Evolutionary conservation across 306 rosid genomes (phyloP).

Genomic region (Casuarina cunninghamiana): DNA sequence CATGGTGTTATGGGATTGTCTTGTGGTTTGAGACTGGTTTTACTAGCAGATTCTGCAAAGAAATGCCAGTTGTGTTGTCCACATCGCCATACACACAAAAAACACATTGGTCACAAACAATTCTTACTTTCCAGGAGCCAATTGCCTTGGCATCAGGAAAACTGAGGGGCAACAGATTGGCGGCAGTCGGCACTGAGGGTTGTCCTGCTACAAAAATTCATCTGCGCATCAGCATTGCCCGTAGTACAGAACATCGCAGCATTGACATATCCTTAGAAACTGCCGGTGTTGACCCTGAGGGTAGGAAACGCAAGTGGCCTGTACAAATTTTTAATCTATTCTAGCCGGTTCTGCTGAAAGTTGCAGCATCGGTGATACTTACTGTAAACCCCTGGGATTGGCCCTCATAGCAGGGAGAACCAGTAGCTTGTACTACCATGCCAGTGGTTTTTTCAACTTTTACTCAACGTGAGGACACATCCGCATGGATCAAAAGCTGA

Average conservation of each 20-base stretch:
- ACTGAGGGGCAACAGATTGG: slow-evolving; percentile 25
- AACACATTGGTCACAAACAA: slow-evolving; percentile 91
- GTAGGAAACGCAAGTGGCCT: slow-evolving; percentile 62
- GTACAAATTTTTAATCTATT: slow-evolving; percentile 57
- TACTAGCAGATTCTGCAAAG: slow-evolving; percentile 81
- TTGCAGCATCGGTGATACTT: slow-evolving; percentile 76
- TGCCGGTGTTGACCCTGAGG: slow-evolving; percentile 51
- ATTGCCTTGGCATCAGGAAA: slow-evolving; percentile 52
- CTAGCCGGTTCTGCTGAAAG: slow-evolving; percentile 62
- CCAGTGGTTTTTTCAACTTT: slow-evolving; percentile 70
- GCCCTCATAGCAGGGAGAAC: slow-evolving; percentile 45
- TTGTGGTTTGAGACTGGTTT: slow-evolving; percentile 95
- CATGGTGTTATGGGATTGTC: slow-evolving; percentile 72
- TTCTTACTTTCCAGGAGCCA: slow-evolving; percentile 79
- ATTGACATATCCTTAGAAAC: slow-evolving; percentile 90
- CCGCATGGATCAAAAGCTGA: background rate
- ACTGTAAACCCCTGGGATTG: slow-evolving; percentile 64
- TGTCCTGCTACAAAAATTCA: slow-evolving; percentile 62
- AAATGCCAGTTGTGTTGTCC: slow-evolving; percentile 65
- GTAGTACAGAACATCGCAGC: slow-evolving; percentile 79
- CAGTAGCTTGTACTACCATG: slow-evolving; percentile 61
- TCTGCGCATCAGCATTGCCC: slow-evolving; percentile 80
- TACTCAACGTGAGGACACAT: slow-evolving; percentile 41
- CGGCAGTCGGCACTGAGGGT: slow-evolving; percentile 54
- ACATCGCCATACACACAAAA: slow-evolving; percentile 72